Evolutionary conservation across 2,329 filamentous ascomycete species (phyloP).

Genomic region (Claviceps sp.): DNA sequence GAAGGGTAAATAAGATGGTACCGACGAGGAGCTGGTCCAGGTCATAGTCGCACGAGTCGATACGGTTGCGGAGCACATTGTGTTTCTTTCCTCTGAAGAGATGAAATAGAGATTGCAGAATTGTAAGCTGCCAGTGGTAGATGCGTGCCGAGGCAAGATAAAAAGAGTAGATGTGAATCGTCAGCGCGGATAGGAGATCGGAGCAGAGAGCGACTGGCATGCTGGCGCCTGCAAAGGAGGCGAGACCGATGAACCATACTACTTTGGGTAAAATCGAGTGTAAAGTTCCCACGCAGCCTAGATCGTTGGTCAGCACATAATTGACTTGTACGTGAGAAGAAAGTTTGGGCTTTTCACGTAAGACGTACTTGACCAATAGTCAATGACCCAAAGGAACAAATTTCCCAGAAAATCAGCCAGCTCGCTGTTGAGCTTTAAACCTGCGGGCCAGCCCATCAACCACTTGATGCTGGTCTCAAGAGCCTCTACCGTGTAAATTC

Average conservation of each 20-base stretch:
- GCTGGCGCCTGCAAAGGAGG: constrained; percentile 87
- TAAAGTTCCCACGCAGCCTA: constrained; percentile 63
- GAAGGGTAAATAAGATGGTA: constrained; percentile 87
- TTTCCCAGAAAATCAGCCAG: constrained; percentile 89
- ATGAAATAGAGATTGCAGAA: constrained; percentile 95
- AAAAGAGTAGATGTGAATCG: constrained; percentile 94
- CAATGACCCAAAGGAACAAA: constrained; percentile 95
- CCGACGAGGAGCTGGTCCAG: constrained; percentile 91
- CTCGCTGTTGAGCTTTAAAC: constrained; percentile 88
- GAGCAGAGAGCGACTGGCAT: constrained; percentile 96
- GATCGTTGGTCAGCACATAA: constrained; percentile 11
- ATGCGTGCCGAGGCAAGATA: constrained; percentile 95
- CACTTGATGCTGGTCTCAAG: constrained; percentile 81
- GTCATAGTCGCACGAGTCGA: constrained; percentile 98
- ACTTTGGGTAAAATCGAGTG: constrained; percentile 71
- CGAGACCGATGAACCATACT: constrained; percentile 87
- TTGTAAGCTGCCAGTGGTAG: constrained; percentile 96
- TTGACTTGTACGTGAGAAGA: constrained; percentile 7
- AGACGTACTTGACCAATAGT: constrained; percentile 76
- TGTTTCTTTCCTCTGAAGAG: constrained; percentile 97
- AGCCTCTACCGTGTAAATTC: constrained; percentile 75
- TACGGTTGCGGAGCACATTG: constrained; percentile 91
- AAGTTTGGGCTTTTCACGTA: background rate
- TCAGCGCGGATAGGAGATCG: constrained; percentile 80
- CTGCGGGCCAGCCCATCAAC: constrained; percentile 92